These are phyloP conservation scores for Nemania bipapillata DNA, from an alignment of 2,329 filamentous ascomycete genomes.

Conservation along the genomic window DNA sequence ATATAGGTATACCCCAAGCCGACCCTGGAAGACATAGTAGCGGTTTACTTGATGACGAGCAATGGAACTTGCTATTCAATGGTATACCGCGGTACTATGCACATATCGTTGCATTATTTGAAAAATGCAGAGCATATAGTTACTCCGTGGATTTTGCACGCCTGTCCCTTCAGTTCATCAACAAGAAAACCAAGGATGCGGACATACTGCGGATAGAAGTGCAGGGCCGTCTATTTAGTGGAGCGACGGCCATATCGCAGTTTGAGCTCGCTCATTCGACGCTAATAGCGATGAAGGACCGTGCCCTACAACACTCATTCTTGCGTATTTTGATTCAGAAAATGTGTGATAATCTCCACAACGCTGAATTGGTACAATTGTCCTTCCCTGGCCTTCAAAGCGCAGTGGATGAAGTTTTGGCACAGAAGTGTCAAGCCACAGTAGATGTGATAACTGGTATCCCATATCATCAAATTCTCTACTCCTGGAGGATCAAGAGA, in stretches of 20 bases:
- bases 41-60: conserved; percentile 78
- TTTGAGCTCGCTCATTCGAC: conserved; percentile 86
- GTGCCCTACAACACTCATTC: conserved; percentile 75
- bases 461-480: conserved; percentile 88
- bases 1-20: conserved; percentile 58
- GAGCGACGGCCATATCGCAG: conserved; percentile 79
- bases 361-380: conserved; percentile 75
- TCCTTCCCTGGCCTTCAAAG: conserved; percentile 82
- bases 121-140: conserved; percentile 78
- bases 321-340: conserved; percentile 75
- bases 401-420: conserved; percentile 81
- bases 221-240: conserved; percentile 83
- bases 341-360: conserved; percentile 75
- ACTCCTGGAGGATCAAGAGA: conserved; percentile 86
- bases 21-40: conserved; percentile 66
- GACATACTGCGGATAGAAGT: conserved; percentile 72
- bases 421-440: conserved; percentile 75
- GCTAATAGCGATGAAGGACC: conserved; percentile 76
- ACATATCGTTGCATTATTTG: conserved; percentile 85
- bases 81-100: conserved; percentile 86
- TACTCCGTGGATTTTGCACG: conserved; percentile 86
- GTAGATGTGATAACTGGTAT: conserved; percentile 71
- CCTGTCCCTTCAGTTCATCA: conserved; percentile 74
- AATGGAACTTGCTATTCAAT: conserved; percentile 74
- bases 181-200: conserved; percentile 50